Conservation (phyloP, 2,329 filamentous ascomycete genomes). For the Lachnellula suecica region DNA sequence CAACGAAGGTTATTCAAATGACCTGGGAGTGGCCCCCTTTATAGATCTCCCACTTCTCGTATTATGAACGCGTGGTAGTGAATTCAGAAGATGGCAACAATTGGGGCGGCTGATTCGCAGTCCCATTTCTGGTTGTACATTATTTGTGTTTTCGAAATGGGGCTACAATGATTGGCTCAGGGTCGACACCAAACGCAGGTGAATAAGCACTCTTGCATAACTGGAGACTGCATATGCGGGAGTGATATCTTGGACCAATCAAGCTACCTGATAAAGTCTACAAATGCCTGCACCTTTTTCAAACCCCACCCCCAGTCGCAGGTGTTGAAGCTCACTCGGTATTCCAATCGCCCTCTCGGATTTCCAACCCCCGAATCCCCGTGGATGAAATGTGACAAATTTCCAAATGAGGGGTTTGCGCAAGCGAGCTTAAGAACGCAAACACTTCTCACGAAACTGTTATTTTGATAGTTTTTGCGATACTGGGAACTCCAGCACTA, state of each 20-base stretch:
- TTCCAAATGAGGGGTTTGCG: background rate
- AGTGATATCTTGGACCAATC: background rate
- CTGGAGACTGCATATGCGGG: background rate
- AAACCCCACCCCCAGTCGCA: too few relatives aligned
- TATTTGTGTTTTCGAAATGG: constrained; percentile 1
- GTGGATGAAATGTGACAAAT: background rate
- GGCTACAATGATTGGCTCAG: constrained; percentile 1
- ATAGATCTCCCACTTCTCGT: too few relatives aligned
- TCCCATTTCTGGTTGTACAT: constrained; percentile 1
- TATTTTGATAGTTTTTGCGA: constrained; percentile 40
- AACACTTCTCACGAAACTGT: background rate
- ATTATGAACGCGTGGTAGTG: too few relatives aligned
- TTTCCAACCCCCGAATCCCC: background rate
- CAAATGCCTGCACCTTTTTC: too few relatives aligned
- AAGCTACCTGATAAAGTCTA: too few relatives aligned
- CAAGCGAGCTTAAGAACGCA: background rate
- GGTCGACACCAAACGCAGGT: background rate
- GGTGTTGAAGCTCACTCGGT: too few relatives aligned
- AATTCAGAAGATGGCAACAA: too few relatives aligned
- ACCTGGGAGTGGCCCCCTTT: too few relatives aligned
- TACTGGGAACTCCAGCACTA: constrained; percentile 43
- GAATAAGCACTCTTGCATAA: constrained; percentile 10
- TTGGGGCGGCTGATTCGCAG: too few relatives aligned
- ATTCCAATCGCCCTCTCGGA: background rate
- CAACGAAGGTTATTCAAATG: background rate